Evolutionary conservation across 805 yeast species (phyloP), one percentile per base, ranked within the genome.

Genomic region (Yarrowia sp.): DNA sequence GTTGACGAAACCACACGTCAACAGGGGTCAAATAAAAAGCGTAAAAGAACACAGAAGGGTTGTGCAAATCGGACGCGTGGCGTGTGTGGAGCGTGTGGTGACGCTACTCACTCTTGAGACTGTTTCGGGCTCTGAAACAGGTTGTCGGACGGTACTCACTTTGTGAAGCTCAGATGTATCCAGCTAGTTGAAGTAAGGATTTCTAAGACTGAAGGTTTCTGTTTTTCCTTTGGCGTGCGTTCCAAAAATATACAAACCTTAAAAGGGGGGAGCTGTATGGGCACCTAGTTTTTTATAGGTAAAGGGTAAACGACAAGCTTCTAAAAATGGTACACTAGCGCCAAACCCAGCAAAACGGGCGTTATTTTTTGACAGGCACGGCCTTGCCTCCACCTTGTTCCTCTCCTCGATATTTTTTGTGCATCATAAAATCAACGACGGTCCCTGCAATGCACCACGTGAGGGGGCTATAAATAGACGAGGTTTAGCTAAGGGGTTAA

Each of bases 381-480:
- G 28, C 28, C 28, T 22, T 3, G 28, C 28, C 28, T 22, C 28
- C 28, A 22, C 28, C 28, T 22, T 22, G 28, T 22, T 3, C 28
- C 28, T 22, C 5, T 3, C 5, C 5, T 3, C 28, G 5, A 5
- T 3, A 22, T 22, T 22, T 22, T 22, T 22, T 5, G 28, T 22
- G 28, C 28, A 22, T 22, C 3, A 5, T 22, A 22, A 22, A 22
- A 32, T 38, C 41, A 47, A 36, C 32, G 17, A 38, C 15, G 31
- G 61, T 15, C 38, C 17, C 61, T 55, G 61, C 61, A 55, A 55
- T 55, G 61, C 61, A 55, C 47, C 61, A 55, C 61, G 61, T 55
- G 61, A 39, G 47, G 38, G n/a, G 43, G 58, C 58, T 51, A 51
- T 36, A 31, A 55, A 55, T 41, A 55, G 61, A 38, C 36, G 35